Evolutionary conservation across 352 stramenopile species (phyloP).

Genomic region (Globisporangium viniferum): DNA sequence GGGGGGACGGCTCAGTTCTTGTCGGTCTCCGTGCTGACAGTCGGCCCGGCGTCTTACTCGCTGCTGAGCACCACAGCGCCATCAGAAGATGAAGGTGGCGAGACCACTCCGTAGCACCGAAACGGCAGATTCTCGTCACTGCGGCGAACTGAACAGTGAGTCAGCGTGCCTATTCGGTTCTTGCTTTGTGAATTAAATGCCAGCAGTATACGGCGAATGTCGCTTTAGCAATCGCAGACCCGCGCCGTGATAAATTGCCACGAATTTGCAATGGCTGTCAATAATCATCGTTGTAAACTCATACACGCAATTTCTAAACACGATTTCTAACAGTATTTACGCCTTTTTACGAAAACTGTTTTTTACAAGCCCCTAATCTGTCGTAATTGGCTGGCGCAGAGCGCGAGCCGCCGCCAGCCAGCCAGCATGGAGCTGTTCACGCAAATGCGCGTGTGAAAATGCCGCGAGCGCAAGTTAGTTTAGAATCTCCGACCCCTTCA

Average conservation of each 20-base stretch:
- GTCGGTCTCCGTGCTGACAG: background rate
- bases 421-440: background rate
- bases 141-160: too few species aligned
- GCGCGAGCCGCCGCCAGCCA: background rate
- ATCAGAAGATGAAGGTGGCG: too few species aligned
- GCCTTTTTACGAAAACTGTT: background rate
- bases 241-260: too few species aligned
- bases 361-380: slow-evolving; percentile 10
- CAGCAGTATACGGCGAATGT: too few species aligned
- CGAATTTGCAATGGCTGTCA: too few species aligned
- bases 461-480: background rate
- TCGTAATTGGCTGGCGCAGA: slow-evolving; percentile 13
- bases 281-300: background rate
- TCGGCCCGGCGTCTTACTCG: too few species aligned
- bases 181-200: too few species aligned
- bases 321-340: background rate
- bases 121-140: too few species aligned
- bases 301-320: background rate
- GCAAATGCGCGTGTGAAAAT: background rate
- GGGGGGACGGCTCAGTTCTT: background rate
- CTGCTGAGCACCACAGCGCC: too few species aligned
- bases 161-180: too few species aligned
- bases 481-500: slow-evolving; percentile 33
- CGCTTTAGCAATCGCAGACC: too few species aligned
- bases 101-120: too few species aligned